A percentile compares a stretch with the other conserved stretches of the same genome.
Conservation (phyloP, 1,284 basidiomycete species). For the Moniliophthora roreri region DNA sequence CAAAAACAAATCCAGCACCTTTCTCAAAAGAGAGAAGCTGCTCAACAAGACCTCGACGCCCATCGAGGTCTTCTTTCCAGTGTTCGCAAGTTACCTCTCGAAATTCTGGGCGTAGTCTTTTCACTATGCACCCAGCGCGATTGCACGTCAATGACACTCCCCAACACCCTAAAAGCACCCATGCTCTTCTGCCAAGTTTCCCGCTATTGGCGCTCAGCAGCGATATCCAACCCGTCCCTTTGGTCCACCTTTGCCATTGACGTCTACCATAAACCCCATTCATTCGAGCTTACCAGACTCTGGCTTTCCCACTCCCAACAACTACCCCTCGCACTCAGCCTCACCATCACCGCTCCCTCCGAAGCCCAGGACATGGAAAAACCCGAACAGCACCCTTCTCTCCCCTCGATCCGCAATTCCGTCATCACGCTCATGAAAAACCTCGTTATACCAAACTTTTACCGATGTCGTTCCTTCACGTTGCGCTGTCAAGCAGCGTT, state of each 20-base stretch:
- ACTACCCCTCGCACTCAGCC: not conserved
- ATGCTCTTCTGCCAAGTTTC: not conserved
- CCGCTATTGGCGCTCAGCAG: not conserved
- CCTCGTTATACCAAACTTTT: not conserved
- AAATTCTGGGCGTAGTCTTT: not conserved
- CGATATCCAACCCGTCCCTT: not conserved
- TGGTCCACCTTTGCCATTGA: not conserved
- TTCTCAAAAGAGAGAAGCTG: not conserved
- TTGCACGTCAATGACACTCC: not conserved
- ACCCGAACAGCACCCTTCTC: too few species aligned
- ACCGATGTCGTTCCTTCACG: not conserved
- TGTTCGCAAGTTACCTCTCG: not conserved
- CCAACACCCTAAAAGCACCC: not conserved
- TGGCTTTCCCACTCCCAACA: not conserved
- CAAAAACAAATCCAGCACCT: not conserved
- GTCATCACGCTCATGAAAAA: not conserved
- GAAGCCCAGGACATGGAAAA: not conserved
- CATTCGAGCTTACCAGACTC: not conserved
- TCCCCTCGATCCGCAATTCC: not conserved
- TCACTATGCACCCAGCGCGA: not conserved
- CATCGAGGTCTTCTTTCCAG: not conserved
- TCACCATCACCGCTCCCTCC: not conserved
- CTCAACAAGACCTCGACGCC: not conserved
- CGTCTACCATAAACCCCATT: not conserved
- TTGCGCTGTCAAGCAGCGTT: not conserved